A percentile compares a stretch with the other conserved stretches of the same genome.
phyloP scores from a whole-genome alignment of 2,329 filamentous ascomycete genomes.

The Ophiocordyceps sinensis region DNA sequence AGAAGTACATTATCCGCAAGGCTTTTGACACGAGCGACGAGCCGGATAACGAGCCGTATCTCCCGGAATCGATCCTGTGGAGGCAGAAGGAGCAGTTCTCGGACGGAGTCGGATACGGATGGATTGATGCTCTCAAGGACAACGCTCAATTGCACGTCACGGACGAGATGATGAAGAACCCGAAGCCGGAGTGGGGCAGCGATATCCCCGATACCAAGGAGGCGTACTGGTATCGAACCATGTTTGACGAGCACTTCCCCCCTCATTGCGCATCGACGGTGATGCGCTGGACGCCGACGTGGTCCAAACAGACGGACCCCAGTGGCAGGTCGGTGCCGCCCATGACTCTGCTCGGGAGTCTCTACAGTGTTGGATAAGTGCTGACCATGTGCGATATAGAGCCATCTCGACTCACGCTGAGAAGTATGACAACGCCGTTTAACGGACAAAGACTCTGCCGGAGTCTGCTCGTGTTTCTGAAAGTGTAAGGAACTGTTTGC shows the following conservation, averaged over 20 bases:
- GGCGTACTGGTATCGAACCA: constrained; percentile 94
- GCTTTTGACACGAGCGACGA: constrained; percentile 91
- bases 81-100: constrained; percentile 99
- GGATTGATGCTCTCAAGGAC: constrained; percentile 97
- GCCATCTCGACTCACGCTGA: constrained; percentile 63
- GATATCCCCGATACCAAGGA: constrained; percentile 96
- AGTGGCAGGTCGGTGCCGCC: constrained; percentile 57
- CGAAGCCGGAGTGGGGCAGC: constrained; percentile 86
- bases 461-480: background rate
- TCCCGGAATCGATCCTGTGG: constrained; percentile 94
- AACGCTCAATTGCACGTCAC: constrained; percentile 78
- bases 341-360: background rate
- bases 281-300: constrained; percentile 92
- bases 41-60: constrained; percentile 66
- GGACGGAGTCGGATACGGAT: constrained; percentile 95
- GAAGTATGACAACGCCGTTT: constrained; percentile 48
- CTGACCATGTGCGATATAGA: constrained; percentile 25
- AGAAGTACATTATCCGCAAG: constrained; percentile 97
- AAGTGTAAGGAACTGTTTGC: background rate
- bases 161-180: constrained; percentile 97
- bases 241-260: constrained; percentile 99
- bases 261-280: constrained; percentile 82
- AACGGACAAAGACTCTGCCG: background rate
- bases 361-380: background rate
- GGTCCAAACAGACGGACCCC: constrained; percentile 92